These are phyloP conservation scores for Penicillium sp. DNA, from an alignment of 2,329 filamentous ascomycete genomes.

Conservation along the genomic window DNA sequence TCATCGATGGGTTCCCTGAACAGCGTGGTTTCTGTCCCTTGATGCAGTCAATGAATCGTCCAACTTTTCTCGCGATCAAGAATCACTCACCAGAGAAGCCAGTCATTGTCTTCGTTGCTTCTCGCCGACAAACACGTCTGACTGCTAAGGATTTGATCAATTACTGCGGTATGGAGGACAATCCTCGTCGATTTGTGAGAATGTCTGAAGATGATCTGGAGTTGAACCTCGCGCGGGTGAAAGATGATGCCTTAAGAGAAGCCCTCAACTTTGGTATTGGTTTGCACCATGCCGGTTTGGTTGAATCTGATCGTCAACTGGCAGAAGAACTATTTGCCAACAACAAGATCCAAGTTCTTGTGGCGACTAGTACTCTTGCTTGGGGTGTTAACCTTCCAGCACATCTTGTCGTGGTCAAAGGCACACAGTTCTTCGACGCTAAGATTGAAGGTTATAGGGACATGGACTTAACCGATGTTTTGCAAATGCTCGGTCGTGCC, in stretches of 20 bases:
- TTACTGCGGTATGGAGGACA: slow-evolving; percentile 96
- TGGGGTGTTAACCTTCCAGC: slow-evolving; percentile 98
- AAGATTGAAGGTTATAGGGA: slow-evolving; percentile 98
- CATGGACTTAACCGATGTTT: slow-evolving; percentile 96
- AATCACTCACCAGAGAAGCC: slow-evolving; percentile 94
- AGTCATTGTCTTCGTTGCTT: slow-evolving; percentile 97
- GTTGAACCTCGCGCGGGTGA: slow-evolving; percentile 80
- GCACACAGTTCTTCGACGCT: slow-evolving; percentile 96
- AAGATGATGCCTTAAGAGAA: slow-evolving; percentile 88
- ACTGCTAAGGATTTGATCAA: slow-evolving; percentile 97
- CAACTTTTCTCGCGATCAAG: slow-evolving; percentile 94
- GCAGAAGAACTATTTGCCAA: slow-evolving; percentile 93
- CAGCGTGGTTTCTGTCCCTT: slow-evolving; percentile 91
- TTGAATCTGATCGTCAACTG: slow-evolving; percentile 88
- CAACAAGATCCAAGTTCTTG: slow-evolving; percentile 96
- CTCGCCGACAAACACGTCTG: slow-evolving; percentile 86
- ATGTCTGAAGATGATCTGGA: slow-evolving; percentile 95
- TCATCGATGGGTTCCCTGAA: slow-evolving; percentile 95
- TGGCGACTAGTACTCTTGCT: slow-evolving; percentile 92
- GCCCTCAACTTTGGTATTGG: slow-evolving; percentile 97
- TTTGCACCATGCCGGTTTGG: slow-evolving; percentile 91
- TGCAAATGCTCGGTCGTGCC: slow-evolving; percentile 96
- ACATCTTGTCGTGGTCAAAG: slow-evolving; percentile 95
- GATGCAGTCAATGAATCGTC: slow-evolving; percentile 99
- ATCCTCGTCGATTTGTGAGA: slow-evolving; percentile 84